Evolutionary conservation across 2,329 filamentous ascomycete genomes (phyloP), one percentile per base, ranked within the genome.

Genomic region (Fusarium sublunatum): DNA sequence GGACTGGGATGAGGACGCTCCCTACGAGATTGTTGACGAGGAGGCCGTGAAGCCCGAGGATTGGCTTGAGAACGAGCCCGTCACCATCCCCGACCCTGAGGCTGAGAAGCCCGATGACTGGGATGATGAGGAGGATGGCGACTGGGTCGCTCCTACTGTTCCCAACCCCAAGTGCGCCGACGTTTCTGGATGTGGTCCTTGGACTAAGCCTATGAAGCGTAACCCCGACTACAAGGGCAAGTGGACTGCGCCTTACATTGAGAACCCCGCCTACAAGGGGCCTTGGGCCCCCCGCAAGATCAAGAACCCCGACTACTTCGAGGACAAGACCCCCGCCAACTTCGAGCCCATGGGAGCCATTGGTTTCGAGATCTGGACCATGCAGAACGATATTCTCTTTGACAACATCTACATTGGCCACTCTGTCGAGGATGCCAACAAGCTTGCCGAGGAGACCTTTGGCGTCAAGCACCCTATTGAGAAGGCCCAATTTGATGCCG

Each of bases 371-470:
- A 94, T 99, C 82, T 99, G 95, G 95, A 98, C 95, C 73, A 99
- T 99, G 95, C 94, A 97, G 82, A 96, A 89, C 78, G 91, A 97
- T 76, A 98, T 99, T 72, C 90, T 97, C 73, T 98, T 99, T 74
- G 92, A 98, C 88, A 99, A 99, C 89, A 96, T 99, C 85, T 99
- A 98, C 87, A 93, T 99, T 77, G 95, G 95, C 65, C 95, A 99
- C 88, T 98, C 94, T 19, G 78, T 95, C 70, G 92, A 92, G 75
- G 95, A 99, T 70, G 95, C 95, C 63, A 88, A 91, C 79, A 91
- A 93, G 82, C 84, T 99, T 74, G 91, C 92, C 72, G 85, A 90
- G 67, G 92, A 97, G 86, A 92, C 92, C 52, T 99, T 93, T 78
- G 89, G 92, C 74, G 81, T 92, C 81, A 99, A 99, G 91, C 85